Percentiles rank a stretch among this genome's conserved stretches.
Conservation (phyloP, 192 early-diverging fungal genomes). For the Entomortierella chlamydospora region DNA sequence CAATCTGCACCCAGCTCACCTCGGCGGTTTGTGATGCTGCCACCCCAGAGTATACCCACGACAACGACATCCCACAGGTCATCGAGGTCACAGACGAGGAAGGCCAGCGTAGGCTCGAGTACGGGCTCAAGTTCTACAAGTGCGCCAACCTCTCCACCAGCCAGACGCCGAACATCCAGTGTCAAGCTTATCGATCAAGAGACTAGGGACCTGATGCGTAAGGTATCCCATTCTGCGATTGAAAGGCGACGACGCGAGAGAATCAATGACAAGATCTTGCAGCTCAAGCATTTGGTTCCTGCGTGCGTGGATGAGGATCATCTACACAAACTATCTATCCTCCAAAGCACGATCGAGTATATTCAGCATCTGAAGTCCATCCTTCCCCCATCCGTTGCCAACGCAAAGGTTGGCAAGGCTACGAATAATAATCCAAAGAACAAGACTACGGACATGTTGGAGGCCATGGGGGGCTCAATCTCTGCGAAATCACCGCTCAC, state of each 20-base stretch:
- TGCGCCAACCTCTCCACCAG: neutral
- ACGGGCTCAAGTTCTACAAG: neutral
- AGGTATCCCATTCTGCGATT: slow-evolving; percentile 86
- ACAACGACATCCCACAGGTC: slow-evolving; percentile 4
- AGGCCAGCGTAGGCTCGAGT: slow-evolving; percentile 4
- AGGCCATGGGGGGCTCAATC: slow-evolving; percentile 33
- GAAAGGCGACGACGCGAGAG: slow-evolving; percentile 86
- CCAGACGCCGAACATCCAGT: slow-evolving; percentile 29
- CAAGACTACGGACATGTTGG: slow-evolving; percentile 53
- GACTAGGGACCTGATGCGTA: slow-evolving; percentile 75
- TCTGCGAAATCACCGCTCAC: slow-evolving; percentile 28
- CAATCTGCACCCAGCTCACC: slow-evolving; percentile 30
- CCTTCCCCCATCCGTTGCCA: slow-evolving; percentile 28
- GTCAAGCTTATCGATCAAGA: slow-evolving; percentile 57
- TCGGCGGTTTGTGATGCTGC: slow-evolving; percentile 38
- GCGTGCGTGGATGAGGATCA: slow-evolving; percentile 71
- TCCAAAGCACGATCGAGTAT: slow-evolving; percentile 80
- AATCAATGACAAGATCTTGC: slow-evolving; percentile 85
- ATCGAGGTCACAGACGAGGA: slow-evolving; percentile 13
- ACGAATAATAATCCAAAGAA: slow-evolving; percentile 52
- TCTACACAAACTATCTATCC: slow-evolving; percentile 77
- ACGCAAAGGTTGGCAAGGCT: slow-evolving; percentile 28
- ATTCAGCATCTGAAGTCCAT: slow-evolving; percentile 64
- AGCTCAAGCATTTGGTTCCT: slow-evolving; percentile 81
- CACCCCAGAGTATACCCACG: slow-evolving; percentile 23